Conservation (phyloP, 208 protist species). For the Trypanosomatidae sp. region DNA sequence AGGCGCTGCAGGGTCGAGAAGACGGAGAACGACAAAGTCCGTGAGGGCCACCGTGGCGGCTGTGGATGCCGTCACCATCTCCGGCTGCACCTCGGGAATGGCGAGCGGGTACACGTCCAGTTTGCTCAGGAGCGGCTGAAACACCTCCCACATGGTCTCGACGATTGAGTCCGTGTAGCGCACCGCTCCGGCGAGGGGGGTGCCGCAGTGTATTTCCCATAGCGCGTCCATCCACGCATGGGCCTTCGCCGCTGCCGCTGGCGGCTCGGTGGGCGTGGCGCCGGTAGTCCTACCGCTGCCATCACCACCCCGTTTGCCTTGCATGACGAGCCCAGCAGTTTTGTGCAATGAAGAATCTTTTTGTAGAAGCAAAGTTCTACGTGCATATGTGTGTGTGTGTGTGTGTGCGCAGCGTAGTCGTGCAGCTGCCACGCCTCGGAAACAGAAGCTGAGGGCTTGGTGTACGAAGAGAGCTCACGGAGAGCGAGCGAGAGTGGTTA, state of each 20-base stretch:
- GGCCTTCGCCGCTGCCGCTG: constrained; percentile 18
- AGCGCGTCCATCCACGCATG: constrained; percentile 46
- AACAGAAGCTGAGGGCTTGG: background rate
- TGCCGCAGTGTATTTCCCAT: constrained; percentile 64
- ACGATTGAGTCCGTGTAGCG: constrained; percentile 67
- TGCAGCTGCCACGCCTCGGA: background rate
- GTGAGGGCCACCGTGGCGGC: constrained; percentile 18
- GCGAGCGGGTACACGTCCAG: constrained; percentile 39
- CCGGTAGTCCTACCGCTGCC: background rate
- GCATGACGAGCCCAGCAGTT: background rate
- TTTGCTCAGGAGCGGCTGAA: constrained; percentile 44
- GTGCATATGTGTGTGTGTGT: background rate
- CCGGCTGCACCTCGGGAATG: constrained; percentile 15
- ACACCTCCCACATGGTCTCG: constrained; percentile 70
- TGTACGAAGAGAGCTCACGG: background rate
- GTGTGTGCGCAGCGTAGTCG: background rate
- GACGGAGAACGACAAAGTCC: constrained; percentile 16
- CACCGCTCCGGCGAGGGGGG: constrained; percentile 28
- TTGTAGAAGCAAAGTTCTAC: background rate
- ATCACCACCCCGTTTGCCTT: background rate
- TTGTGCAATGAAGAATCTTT: background rate
- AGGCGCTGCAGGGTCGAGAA: constrained; percentile 2
- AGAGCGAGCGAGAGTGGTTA: background rate
- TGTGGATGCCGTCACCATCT: constrained; percentile 11
- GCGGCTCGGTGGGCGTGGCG: background rate